Base-by-base conservation (phyloP, 148 eudicot species). In the Rhododendron ovatum region DNA sequence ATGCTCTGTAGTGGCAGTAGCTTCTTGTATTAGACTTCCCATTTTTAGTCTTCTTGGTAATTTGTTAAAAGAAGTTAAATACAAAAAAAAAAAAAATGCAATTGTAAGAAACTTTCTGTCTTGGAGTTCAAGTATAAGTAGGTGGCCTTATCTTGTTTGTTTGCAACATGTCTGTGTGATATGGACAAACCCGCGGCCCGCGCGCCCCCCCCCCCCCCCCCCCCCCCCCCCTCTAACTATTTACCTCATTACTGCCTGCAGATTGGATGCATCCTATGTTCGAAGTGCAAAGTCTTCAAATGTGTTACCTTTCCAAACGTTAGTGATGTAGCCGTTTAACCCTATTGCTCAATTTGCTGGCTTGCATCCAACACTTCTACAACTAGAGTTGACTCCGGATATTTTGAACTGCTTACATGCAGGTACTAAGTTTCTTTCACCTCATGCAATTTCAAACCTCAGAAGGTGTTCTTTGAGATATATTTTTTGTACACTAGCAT, bases 201-300 rank as follows among this genome's bases (percentile, higher is more conserved):
- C n/a, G n/a, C n/a, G n/a, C n/a, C n/a, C n/a, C n/a, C n/a, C n/a
- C n/a, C 9, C 50, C 50, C 50, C 50, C 12, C 13, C 15, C 53
- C 0, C 55, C 1, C 39, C 39, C 59, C 35, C 37, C n/a, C 30
- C 30, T 30, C 37, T 82, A 61, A 35, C 43, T 85, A 2, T 51
- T 47, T 14, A 63, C 43, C 59, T 61, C 14, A 20, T 24, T 55
- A 20, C 59, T 80, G 51, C 7, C 57, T 89, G 91, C 93, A 95
- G 98, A 82, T 92, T 86, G 99, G 99, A 76, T 94, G 89, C 85
- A 78, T 90, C 67, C 87, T 95, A 84, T 96, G 99, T 80, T 76
- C 95, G 41, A 95, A 93, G 87, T 96, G 99, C 92, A 96, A 96
- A 90, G 99, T 96, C 51, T 96, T 91, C 91, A 96, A 92, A 87